phyloP scores from a whole-genome alignment of 257 asterid genomes.

The Petunia axillaris region DNA sequence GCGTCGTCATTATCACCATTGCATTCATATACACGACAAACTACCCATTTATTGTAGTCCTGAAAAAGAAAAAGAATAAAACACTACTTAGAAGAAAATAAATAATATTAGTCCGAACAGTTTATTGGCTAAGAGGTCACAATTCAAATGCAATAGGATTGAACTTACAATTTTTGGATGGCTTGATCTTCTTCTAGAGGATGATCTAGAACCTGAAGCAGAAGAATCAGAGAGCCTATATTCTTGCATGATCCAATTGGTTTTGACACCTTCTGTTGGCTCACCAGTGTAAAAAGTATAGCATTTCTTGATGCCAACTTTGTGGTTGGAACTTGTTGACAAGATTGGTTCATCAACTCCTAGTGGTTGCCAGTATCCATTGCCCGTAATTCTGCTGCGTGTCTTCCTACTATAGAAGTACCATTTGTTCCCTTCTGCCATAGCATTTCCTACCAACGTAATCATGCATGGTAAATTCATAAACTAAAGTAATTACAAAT shows the following conservation, averaged over 20 bases:
- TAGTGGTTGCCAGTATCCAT: constrained; percentile 77
- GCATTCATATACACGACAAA: constrained; percentile 79
- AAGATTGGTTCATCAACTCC: constrained; percentile 77
- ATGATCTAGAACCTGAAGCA: constrained; percentile 43
- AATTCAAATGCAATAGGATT: too few species aligned
- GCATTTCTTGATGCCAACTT: constrained; percentile 65
- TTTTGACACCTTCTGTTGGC: constrained; percentile 55
- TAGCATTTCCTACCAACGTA: constrained; percentile 69
- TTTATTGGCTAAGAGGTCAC: too few species aligned
- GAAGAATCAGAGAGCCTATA: constrained; percentile 53
- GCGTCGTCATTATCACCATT: constrained; percentile 50
- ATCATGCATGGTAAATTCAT: neutral
- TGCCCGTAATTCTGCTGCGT: constrained; percentile 57
- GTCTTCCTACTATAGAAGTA: constrained; percentile 89
- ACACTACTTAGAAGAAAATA: neutral
- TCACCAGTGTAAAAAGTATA: constrained; percentile 72
- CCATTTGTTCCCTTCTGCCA: constrained; percentile 92
- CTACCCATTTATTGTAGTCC: constrained; percentile 88
- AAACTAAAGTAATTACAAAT: neutral
- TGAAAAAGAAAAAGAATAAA: constrained; percentile 26
- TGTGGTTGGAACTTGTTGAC: constrained; percentile 43
- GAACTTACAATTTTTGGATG: constrained; percentile 58
- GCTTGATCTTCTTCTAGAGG: constrained; percentile 42
- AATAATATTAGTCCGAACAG: too few species aligned
- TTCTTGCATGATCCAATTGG: constrained; percentile 97